Conservation (phyloP, 306 rosid species). For the Sophora flavescens region DNA sequence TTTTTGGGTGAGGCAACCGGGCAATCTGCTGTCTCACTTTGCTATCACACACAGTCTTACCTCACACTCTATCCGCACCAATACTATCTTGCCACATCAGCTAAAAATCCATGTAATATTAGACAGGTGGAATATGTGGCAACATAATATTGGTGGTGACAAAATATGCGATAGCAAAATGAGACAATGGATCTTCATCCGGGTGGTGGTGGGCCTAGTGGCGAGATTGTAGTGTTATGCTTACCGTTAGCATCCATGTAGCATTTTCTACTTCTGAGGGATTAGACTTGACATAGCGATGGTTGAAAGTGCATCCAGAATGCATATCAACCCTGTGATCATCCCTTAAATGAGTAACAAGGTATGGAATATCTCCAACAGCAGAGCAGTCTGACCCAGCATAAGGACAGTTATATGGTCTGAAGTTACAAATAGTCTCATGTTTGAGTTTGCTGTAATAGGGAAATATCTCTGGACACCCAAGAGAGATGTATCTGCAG, state of each 20-base stretch:
- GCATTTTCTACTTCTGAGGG: constrained; percentile 88
- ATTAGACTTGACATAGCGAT: constrained; percentile 83
- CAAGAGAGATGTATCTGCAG: constrained; percentile 69
- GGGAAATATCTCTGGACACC: constrained; percentile 83
- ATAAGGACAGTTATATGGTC: constrained; percentile 83
- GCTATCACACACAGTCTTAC: too few species aligned
- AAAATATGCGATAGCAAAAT: too few species aligned
- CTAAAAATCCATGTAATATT: too few species aligned
- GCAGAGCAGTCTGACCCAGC: constrained; percentile 86
- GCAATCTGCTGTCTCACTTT: too few species aligned
- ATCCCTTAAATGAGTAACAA: constrained; percentile 74
- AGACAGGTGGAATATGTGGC: too few species aligned
- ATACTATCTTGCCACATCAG: too few species aligned
- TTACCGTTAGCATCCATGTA: constrained; percentile 88
- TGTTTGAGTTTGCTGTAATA: constrained; percentile 81
- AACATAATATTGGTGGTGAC: too few species aligned
- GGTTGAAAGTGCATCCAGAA: constrained; percentile 83
- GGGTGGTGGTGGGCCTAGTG: not conserved
- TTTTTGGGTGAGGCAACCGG: not conserved
- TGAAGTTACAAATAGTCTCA: constrained; percentile 70
- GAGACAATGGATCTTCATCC: too few species aligned
- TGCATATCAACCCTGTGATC: constrained; percentile 90
- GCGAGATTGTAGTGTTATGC: constrained; percentile 21
- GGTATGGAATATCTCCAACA: constrained; percentile 71
- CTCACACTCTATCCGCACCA: too few species aligned